Evolutionary conservation across 352 stramenopile genomes (phyloP).

Genomic region (Paralagenidium karlingii): DNA sequence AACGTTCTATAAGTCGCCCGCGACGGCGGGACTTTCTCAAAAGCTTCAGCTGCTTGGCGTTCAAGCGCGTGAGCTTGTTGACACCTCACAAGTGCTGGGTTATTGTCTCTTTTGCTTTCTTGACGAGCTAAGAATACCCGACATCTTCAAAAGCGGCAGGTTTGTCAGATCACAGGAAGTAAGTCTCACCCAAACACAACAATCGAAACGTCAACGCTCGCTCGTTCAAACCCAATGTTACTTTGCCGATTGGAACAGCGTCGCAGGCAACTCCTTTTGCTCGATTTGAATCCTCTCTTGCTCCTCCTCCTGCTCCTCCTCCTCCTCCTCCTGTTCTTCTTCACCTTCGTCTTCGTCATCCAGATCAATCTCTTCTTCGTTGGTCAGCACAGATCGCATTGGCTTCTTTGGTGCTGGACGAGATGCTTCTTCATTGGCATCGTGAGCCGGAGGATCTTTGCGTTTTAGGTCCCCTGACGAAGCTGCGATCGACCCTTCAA

Average conservation of each 20-base stretch:
- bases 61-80: neutral
- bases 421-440: constrained; percentile 35
- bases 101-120: neutral
- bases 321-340: constrained; percentile 11
- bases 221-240: neutral
- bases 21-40: too few species aligned
- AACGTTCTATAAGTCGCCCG: too few species aligned
- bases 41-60: neutral
- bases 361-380: constrained; percentile 90
- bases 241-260: constrained; percentile 14
- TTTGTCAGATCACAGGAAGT: neutral
- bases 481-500: too few species aligned
- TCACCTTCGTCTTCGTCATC: constrained; percentile 75
- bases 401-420: constrained; percentile 72
- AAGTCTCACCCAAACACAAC: neutral
- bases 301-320: constrained; percentile 2
- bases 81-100: neutral
- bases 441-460: constrained; percentile 53
- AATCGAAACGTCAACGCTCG: neutral
- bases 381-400: constrained; percentile 50
- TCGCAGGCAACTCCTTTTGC: constrained; percentile 39
- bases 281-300: constrained; percentile 8
- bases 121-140: too few species aligned
- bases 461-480: constrained; percentile 9
- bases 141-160: neutral